These are phyloP conservation scores for Spencermartinsiella europaea DNA, from an alignment of 805 yeast species.

Conservation along the genomic window DNA sequence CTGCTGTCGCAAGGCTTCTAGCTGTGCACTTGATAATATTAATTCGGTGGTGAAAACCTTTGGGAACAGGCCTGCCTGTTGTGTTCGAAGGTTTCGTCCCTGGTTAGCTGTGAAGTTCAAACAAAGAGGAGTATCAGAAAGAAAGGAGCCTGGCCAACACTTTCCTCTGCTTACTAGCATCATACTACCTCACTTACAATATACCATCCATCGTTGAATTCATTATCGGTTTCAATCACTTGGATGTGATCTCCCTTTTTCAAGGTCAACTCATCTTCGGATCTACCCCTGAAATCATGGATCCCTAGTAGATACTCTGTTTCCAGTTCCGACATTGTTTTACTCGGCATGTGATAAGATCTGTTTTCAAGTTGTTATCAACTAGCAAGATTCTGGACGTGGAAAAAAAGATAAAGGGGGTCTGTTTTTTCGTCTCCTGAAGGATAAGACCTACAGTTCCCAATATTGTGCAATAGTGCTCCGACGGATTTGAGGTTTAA, in stretches of 20 bases:
- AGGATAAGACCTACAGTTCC: too few relatives aligned
- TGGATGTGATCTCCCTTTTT: conserved; percentile 80
- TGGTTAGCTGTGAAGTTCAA: conserved; percentile 1
- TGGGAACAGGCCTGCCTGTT: conserved; percentile 84
- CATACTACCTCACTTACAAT: conserved; percentile 34
- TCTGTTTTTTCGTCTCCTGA: too few relatives aligned
- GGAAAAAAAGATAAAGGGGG: too few relatives aligned
- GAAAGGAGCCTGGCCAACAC: too few relatives aligned
- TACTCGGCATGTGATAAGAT: too few relatives aligned
- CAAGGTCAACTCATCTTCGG: conserved; percentile 84
- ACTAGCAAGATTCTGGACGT: too few relatives aligned
- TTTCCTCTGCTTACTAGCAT: background rate
- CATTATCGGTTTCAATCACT: conserved; percentile 87
- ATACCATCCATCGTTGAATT: conserved; percentile 96
- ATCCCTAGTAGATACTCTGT: conserved; percentile 33
- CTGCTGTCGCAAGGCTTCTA: background rate
- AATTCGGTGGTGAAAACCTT: conserved; percentile 70
- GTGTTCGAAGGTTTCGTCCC: conserved; percentile 71
- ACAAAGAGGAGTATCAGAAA: background rate
- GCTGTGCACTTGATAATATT: conserved; percentile 11
- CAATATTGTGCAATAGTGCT: too few relatives aligned
- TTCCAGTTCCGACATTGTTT: background rate
- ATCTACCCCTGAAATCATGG: conserved; percentile 79
- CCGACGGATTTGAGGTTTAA: too few relatives aligned
- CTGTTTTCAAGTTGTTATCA: too few relatives aligned